phyloP scores from a whole-genome alignment of 169 alveolate species.

The Miamiensis avidus region DNA sequence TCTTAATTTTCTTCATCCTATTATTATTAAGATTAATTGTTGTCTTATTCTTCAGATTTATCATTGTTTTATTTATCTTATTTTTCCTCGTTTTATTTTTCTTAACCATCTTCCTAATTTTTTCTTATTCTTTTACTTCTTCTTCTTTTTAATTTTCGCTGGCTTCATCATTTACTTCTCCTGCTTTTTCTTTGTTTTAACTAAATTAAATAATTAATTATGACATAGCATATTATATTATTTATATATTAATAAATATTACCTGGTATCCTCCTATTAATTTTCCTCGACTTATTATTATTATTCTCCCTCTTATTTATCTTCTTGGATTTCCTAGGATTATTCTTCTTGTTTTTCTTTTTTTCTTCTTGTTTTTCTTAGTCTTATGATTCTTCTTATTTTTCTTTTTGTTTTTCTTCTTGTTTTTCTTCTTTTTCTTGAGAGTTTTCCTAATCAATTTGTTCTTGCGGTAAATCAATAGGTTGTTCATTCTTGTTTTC shows the following conservation, averaged over 20 bases:
- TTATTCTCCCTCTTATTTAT: background rate
- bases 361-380: background rate
- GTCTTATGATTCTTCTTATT: background rate
- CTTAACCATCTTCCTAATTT: background rate
- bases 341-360: background rate
- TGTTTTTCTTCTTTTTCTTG: background rate
- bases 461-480: no score
- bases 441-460: background rate
- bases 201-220: no score
- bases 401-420: background rate
- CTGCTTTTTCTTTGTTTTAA: no score
- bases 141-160: background rate
- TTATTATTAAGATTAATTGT: no score
- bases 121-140: background rate
- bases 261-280: background rate
- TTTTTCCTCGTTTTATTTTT: background rate
- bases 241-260: no score
- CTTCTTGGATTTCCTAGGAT: background rate
- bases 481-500: background rate
- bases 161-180: background rate
- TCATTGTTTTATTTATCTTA: background rate
- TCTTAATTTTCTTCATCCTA: background rate
- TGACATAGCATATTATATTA: background rate
- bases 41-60: background rate
- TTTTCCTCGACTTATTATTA: background rate